Evolutionary conservation across 768 basidiomycete genomes (phyloP).

Genomic region (Kwoniella sp.): DNA sequence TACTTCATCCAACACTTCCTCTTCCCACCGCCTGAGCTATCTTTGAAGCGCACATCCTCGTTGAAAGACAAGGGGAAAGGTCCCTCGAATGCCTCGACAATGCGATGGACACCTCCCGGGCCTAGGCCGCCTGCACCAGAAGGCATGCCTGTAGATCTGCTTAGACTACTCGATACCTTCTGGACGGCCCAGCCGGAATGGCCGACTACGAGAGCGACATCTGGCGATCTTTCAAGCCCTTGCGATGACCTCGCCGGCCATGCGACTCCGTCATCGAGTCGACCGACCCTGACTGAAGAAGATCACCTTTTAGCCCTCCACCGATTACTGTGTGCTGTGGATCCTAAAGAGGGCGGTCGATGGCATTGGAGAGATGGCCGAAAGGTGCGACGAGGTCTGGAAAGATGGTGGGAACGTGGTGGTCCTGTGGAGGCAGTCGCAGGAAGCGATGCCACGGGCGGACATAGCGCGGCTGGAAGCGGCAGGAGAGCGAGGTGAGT

Average conservation of each 20-base stretch:
- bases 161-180: conserved; percentile 43
- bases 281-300: conserved; percentile 27
- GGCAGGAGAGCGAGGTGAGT: conserved; percentile 27
- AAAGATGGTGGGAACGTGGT: conserved; percentile 73
- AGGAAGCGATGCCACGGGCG: conserved; percentile 52
- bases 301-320: conserved; percentile 62
- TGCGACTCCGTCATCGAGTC: neutral
- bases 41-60: conserved; percentile 26
- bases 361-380: conserved; percentile 98
- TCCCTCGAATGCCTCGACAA: conserved; percentile 1
- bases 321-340: conserved; percentile 68
- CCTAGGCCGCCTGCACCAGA: conserved; percentile 28
- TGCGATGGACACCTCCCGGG: conserved; percentile 43
- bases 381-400: conserved; percentile 79
- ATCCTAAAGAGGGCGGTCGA: conserved; percentile 71
- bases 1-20: conserved; percentile 98
- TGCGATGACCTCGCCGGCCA: conserved; percentile 1
- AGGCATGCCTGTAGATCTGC: conserved; percentile 12
- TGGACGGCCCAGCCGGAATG: conserved; percentile 38
- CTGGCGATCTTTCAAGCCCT: neutral
- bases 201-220: neutral
- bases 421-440: conserved; percentile 67
- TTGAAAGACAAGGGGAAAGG: conserved; percentile 3
- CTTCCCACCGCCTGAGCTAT: conserved; percentile 64
- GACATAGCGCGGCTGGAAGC: conserved; percentile 32